Evolutionary conservation across 1,284 basidiomycete species (phyloP).

Genomic region (Sphaerobolus stellatus): DNA sequence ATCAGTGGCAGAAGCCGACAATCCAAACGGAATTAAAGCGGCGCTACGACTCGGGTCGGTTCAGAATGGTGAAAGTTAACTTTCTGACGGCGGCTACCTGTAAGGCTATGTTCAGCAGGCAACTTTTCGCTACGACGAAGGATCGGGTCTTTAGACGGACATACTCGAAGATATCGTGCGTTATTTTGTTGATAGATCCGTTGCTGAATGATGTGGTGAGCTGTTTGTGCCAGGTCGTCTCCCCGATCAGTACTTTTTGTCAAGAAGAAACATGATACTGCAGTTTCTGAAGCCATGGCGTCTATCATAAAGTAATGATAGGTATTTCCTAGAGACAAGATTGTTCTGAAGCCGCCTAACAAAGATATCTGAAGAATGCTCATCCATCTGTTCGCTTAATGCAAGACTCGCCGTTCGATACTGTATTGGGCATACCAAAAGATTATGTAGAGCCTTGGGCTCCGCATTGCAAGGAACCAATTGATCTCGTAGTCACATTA

Average conservation of each 20-base stretch:
- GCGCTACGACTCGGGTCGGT: no score
- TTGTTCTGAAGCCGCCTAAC: background rate
- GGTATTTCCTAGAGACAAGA: background rate
- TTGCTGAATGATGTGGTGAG: no score
- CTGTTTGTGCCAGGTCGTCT: conserved; percentile 6
- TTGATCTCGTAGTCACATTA: conserved; percentile 88
- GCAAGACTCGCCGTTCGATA: conserved; percentile 17
- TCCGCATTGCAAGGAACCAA: background rate
- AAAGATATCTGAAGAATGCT: background rate
- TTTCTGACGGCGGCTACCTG: no score
- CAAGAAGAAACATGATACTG: conserved; percentile 2
- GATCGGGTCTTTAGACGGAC: no score
- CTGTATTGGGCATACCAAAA: conserved; percentile 20
- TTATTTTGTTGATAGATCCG: no score
- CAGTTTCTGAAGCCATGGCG: conserved; percentile 3
- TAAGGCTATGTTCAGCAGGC: no score
- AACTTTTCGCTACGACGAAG: no score
- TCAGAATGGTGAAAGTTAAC: no score
- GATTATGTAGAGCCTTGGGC: conserved; percentile 5
- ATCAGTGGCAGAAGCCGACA: no score
- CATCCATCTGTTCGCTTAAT: background rate
- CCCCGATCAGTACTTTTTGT: conserved; percentile 10
- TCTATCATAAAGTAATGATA: conserved; percentile 10
- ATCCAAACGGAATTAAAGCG: no score
- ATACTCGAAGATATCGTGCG: no score